These are phyloP conservation scores for Helianthus tuberosus DNA, from an alignment of 129 eudicot species.

Conservation along the genomic window DNA sequence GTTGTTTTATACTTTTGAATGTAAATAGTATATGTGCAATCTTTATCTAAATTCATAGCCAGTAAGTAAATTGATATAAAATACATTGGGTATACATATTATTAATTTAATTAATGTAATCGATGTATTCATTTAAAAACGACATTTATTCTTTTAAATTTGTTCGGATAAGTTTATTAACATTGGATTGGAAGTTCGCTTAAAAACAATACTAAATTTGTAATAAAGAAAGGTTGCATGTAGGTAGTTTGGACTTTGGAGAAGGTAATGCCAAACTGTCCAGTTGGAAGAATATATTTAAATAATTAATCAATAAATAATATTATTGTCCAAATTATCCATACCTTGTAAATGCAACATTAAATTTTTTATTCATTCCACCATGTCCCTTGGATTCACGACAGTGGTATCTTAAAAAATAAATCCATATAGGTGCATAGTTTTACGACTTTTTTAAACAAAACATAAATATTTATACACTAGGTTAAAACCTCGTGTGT, in stretches of 20 bases:
- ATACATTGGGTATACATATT: too few relatives aligned
- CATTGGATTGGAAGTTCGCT: neutral
- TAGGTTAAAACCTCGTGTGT: too few relatives aligned
- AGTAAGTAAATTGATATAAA: too few relatives aligned
- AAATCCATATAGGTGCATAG: neutral
- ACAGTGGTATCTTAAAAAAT: neutral
- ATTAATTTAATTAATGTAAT: neutral
- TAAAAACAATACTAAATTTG: neutral
- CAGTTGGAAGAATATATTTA: conserved; percentile 10
- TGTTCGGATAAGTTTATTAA: neutral
- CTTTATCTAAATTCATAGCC: too few relatives aligned
- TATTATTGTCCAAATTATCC: conserved; percentile 22
- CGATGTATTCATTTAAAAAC: neutral
- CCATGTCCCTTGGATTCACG: conserved; percentile 30
- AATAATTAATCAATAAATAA: conserved; percentile 1
- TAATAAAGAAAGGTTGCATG: neutral
- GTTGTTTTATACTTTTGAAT: too few relatives aligned
- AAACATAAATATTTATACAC: too few relatives aligned
- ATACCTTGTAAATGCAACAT: conserved; percentile 12
- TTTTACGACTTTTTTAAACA: neutral
- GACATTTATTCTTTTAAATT: neutral
- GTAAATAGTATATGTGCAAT: too few relatives aligned
- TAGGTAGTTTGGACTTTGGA: conserved; percentile 1
- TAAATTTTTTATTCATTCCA: conserved; percentile 20
- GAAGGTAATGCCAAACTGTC: neutral